phyloP scores from a whole-genome alignment of 352 stramenopile genomes.

The Phytophthora capsici region DNA sequence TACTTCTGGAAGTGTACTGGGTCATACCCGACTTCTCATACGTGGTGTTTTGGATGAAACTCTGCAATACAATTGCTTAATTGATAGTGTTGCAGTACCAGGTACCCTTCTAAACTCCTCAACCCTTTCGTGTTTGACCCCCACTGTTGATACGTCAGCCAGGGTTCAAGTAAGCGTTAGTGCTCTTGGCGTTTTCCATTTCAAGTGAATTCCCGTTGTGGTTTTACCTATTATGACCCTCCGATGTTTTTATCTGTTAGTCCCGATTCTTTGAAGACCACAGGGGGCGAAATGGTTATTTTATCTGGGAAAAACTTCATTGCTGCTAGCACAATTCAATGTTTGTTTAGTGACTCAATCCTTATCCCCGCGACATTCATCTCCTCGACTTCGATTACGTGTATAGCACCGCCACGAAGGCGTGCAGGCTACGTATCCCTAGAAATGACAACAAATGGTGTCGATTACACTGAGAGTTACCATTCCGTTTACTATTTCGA shows the following conservation, averaged over 20 bases:
- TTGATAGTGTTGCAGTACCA: constrained; percentile 10
- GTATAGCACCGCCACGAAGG: constrained; percentile 27
- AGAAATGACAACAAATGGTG: constrained; percentile 54
- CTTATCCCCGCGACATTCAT: constrained; percentile 23
- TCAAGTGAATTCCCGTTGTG: constrained; percentile 18
- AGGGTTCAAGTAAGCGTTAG: constrained; percentile 5
- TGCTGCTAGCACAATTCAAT: constrained; percentile 26
- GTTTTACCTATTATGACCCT: constrained; percentile 36
- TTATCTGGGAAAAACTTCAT: constrained; percentile 46
- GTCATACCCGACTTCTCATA: constrained; percentile 32
- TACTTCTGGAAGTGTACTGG: constrained; percentile 24
- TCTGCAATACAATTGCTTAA: constrained; percentile 39
- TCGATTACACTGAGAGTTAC: constrained; percentile 47
- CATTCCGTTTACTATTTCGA: constrained; percentile 45
- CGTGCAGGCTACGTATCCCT: constrained; percentile 37
- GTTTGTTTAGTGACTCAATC: constrained; percentile 43
- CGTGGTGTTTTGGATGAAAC: constrained; percentile 27
- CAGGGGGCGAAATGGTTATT: constrained; percentile 38
- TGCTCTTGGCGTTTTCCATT: not conserved
- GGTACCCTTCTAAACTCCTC: constrained; percentile 26
- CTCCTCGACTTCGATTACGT: constrained; percentile 38
- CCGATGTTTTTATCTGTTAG: constrained; percentile 34
- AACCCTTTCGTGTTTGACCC: constrained; percentile 30
- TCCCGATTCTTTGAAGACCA: constrained; percentile 22
- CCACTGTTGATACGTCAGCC: not conserved